phyloP scores from a whole-genome alignment of 768 basidiomycete species.

The Lactifluus pinguis region DNA sequence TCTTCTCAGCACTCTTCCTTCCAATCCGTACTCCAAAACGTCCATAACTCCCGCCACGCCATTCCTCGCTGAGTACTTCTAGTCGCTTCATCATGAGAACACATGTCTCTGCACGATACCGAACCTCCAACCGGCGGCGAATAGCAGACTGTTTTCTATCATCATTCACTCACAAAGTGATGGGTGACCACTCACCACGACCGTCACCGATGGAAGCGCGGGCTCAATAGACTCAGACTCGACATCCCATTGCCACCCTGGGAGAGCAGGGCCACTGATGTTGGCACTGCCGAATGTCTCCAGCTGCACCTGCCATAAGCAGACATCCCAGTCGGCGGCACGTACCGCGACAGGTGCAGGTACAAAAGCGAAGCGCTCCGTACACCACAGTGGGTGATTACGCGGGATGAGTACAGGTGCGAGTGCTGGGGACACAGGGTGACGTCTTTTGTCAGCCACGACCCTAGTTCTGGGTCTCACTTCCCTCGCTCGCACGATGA shows the following conservation, averaged over 20 bases:
- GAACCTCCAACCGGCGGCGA: slow-evolving; percentile 37
- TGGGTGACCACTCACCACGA: slow-evolving; percentile 1
- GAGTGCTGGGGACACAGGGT: slow-evolving; percentile 28
- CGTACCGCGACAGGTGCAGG: slow-evolving; percentile 33
- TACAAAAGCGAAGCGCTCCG: slow-evolving; percentile 40
- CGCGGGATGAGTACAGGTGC: slow-evolving; percentile 38
- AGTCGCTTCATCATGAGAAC: slow-evolving; percentile 38
- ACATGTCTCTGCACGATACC: slow-evolving; percentile 47
- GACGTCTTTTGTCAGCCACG: slow-evolving; percentile 25
- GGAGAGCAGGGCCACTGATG: slow-evolving; percentile 23
- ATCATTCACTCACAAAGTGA: neutral
- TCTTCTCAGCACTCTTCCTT: slow-evolving; percentile 32
- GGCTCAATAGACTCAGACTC: neutral
- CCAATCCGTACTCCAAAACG: slow-evolving; percentile 19
- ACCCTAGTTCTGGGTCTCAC: slow-evolving; percentile 22
- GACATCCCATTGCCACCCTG: slow-evolving; percentile 17
- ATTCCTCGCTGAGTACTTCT: slow-evolving; percentile 27
- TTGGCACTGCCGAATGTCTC: slow-evolving; percentile 37
- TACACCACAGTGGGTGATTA: slow-evolving; percentile 51
- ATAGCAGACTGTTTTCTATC: slow-evolving; percentile 30
- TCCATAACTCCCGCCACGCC: neutral
- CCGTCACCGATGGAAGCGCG: neutral
- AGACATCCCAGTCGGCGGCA: slow-evolving; percentile 49
- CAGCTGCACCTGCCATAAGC: slow-evolving; percentile 57
- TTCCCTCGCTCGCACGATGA: slow-evolving; percentile 14